Percentiles rank a stretch among this genome's conserved stretches.
These are phyloP conservation scores for Magnaporthiopsis rhizophila DNA, from an alignment of 2,329 filamentous ascomycete genomes.

Conservation along the genomic window DNA sequence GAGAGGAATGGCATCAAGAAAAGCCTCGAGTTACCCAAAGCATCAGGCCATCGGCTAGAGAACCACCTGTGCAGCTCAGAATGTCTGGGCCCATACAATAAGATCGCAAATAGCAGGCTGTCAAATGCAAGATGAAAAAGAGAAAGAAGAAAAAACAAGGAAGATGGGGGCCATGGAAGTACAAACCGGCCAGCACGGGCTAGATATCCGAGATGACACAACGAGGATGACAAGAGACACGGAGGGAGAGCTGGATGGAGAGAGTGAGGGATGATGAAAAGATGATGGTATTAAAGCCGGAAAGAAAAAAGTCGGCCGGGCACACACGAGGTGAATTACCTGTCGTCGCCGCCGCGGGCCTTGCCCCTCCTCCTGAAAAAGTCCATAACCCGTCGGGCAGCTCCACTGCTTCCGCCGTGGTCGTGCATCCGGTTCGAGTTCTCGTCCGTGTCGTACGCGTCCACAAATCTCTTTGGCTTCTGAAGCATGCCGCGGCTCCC, in stretches of 20 bases:
- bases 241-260: neutral
- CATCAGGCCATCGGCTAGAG: neutral
- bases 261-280: neutral
- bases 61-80: neutral
- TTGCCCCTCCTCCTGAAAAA: conserved; percentile 87
- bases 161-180: neutral
- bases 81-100: neutral
- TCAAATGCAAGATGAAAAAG: neutral
- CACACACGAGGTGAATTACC: conserved; percentile 27
- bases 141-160: neutral
- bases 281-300: neutral
- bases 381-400: conserved; percentile 92
- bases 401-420: conserved; percentile 75
- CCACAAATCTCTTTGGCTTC: conserved; percentile 81
- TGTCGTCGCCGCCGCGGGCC: conserved; percentile 55
- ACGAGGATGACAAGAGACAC: conserved; percentile 4
- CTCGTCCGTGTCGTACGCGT: conserved; percentile 76
- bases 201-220: neutral
- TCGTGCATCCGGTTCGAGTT: conserved; percentile 42
- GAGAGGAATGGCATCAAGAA: neutral
- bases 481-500: conserved; percentile 49
- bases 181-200: neutral
- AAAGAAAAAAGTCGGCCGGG: neutral
- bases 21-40: neutral
- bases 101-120: neutral